Evolutionary conservation across 2,329 filamentous ascomycete genomes (phyloP).

Genomic region (Neonectria coccinea): DNA sequence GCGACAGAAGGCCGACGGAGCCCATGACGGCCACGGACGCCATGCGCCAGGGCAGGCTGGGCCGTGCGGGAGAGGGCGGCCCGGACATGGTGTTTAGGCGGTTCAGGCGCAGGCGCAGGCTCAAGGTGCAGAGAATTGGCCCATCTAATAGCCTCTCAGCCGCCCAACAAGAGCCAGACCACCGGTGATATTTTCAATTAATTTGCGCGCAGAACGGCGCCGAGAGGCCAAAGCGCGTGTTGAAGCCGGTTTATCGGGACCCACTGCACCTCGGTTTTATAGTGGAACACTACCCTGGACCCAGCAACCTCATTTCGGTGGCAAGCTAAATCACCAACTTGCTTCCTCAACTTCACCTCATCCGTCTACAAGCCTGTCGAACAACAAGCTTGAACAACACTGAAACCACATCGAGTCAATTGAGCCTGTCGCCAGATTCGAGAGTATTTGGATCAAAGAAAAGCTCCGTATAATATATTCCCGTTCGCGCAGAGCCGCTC

Average conservation of each 20-base stretch:
- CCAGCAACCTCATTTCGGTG: not conserved
- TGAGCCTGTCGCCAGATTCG: not conserved
- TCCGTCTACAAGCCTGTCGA: not conserved
- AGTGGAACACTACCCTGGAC: conserved; percentile 1
- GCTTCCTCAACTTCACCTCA: not conserved
- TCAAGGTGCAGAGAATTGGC: not conserved
- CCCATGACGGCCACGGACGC: conserved; percentile 82
- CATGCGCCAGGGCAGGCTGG: conserved; percentile 76
- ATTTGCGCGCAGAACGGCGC: conserved; percentile 7
- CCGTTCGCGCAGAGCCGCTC: not conserved
- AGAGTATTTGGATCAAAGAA: not conserved
- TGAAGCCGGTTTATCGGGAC: conserved; percentile 6
- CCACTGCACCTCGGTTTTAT: not conserved
- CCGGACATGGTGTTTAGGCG: conserved; percentile 35
- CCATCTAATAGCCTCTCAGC: conserved; percentile 1
- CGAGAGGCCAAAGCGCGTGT: not conserved
- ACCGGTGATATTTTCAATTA: not conserved
- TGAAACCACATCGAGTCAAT: not conserved
- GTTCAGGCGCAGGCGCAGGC: not conserved
- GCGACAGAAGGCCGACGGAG: conserved; percentile 75
- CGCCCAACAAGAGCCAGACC: conserved; percentile 7
- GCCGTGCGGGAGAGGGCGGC: conserved; percentile 53
- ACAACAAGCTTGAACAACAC: not conserved
- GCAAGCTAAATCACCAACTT: not conserved
- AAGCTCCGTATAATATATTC: no score